A percentile compares a stretch with the other conserved stretches of the same genome.
Evolutionary conservation across 2,329 filamentous ascomycete genomes (phyloP).

Genomic region (Claviceps africana): DNA sequence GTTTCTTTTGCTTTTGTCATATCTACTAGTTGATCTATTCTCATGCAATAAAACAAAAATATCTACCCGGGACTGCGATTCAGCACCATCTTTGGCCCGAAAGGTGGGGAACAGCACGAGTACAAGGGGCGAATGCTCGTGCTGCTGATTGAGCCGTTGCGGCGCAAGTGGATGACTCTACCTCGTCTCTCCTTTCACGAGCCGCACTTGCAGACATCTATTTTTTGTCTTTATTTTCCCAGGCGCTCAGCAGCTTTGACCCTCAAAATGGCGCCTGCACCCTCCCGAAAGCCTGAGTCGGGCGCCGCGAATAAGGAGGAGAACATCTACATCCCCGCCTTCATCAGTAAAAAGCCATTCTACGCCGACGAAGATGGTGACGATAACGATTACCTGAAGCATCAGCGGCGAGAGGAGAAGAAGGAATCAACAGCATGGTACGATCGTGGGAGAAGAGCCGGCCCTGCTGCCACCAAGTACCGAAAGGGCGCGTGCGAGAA

Average conservation of each 20-base stretch:
- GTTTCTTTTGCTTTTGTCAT: no score
- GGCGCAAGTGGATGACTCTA: background rate
- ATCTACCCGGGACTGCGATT: no score
- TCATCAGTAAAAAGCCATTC: constrained; percentile 96
- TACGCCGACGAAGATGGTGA: constrained; percentile 72
- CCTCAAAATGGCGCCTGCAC: constrained; percentile 13
- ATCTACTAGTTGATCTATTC: no score
- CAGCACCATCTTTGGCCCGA: no score
- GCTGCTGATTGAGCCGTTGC: background rate
- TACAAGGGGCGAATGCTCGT: no score
- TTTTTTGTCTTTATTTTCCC: no score
- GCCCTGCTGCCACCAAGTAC: constrained; percentile 86
- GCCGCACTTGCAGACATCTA: background rate
- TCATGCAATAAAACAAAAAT: no score
- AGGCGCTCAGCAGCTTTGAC: background rate
- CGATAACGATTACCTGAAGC: constrained; percentile 80
- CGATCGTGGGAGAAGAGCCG: constrained; percentile 70
- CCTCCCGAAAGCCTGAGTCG: constrained; percentile 21
- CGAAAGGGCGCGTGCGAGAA: constrained; percentile 98
- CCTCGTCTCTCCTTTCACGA: background rate
- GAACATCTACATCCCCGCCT: constrained; percentile 96
- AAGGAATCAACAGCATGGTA: constrained; percentile 77
- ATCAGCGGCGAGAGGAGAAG: constrained; percentile 59
- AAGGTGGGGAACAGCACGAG: background rate
- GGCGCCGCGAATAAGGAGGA: constrained; percentile 58